Percentiles rank a stretch among this genome's conserved stretches.
Conservation (phyloP, 2,329 filamentous ascomycete genomes). For the Sphaerulina populicola region DNA sequence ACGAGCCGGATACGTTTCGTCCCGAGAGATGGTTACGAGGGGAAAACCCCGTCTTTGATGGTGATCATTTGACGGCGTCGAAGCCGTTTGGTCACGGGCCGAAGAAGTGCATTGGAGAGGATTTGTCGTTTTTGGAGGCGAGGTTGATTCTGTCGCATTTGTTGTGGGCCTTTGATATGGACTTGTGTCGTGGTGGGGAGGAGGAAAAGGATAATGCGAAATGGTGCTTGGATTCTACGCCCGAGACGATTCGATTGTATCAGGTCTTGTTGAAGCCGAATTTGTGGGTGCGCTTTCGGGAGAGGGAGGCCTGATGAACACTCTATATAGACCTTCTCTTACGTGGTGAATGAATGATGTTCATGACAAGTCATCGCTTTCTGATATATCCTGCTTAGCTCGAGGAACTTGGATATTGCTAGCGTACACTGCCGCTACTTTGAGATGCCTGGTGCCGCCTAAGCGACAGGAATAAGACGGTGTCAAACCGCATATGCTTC, state of each 20-base stretch:
- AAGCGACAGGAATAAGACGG: no score
- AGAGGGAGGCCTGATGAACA: no score
- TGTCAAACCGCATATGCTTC: no score
- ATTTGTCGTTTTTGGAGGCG: constrained; percentile 34
- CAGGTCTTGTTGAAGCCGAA: constrained; percentile 8
- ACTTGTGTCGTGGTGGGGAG: neutral
- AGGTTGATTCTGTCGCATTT: constrained; percentile 15
- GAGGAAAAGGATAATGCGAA: neutral
- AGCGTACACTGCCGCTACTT: no score
- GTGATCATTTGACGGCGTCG: constrained; percentile 9
- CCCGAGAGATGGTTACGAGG: neutral
- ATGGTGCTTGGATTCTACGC: neutral
- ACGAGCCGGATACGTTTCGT: neutral
- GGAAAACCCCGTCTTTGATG: neutral
- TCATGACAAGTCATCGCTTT: no score
- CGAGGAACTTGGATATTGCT: no score
- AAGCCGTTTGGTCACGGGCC: constrained; percentile 22
- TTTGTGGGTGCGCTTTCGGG: neutral
- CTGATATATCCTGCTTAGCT: no score
- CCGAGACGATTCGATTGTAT: neutral
- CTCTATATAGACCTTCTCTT: no score
- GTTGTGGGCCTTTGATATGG: neutral
- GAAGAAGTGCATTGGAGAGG: constrained; percentile 19
- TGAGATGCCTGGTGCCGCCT: no score
- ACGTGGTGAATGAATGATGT: no score